Evolutionary conservation across 257 asterid genomes (phyloP).

Genomic region (Primulina tabacum): DNA sequence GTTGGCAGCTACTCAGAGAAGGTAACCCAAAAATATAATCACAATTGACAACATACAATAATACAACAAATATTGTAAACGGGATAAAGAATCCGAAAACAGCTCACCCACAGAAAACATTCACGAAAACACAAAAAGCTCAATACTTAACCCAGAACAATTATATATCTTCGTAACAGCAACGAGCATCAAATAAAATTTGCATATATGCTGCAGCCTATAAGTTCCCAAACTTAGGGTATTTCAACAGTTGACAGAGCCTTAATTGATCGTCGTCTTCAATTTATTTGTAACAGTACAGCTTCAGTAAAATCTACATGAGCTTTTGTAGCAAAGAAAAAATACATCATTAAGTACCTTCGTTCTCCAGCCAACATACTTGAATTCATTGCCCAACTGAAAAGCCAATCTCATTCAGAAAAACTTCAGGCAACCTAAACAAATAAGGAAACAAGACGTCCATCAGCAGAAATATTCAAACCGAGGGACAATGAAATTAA

Average conservation of each 20-base stretch:
- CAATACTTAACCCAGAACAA: not conserved
- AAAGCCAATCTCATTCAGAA: constrained; percentile 60
- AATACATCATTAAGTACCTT: constrained; percentile 49
- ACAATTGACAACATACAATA: not conserved
- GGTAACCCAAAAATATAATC: constrained; percentile 8
- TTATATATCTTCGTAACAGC: no score
- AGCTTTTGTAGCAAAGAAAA: not conserved
- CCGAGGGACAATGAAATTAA: not conserved
- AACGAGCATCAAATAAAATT: not conserved
- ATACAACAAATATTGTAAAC: not conserved
- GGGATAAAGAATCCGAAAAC: not conserved
- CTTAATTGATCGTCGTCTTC: not conserved
- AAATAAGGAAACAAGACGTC: constrained; percentile 12
- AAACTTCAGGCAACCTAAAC: constrained; percentile 36
- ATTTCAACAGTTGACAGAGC: not conserved
- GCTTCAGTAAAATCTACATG: constrained; percentile 11
- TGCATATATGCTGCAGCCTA: not conserved
- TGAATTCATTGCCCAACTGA: constrained; percentile 68
- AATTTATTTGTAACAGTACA: not conserved
- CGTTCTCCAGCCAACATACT: constrained; percentile 85
- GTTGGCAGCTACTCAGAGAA: constrained; percentile 4
- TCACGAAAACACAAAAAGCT: not conserved
- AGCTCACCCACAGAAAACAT: not conserved
- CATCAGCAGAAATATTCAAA: constrained; percentile 13
- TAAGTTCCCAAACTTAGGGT: not conserved